phyloP scores from a whole-genome alignment of 129 eudicot genomes.

The Flaveria brownii region DNA sequence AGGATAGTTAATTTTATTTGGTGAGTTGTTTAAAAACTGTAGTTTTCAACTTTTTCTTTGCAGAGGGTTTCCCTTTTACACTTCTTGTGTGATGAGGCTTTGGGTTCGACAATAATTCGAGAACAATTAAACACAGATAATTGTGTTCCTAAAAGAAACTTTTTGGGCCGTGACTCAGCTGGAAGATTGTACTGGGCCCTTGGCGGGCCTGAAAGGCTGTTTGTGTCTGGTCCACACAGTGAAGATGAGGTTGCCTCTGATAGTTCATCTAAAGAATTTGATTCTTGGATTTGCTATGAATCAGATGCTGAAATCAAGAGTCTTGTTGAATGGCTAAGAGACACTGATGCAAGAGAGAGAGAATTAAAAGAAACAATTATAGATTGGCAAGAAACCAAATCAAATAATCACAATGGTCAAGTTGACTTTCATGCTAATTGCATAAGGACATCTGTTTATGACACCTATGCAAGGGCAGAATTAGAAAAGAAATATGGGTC shows the following conservation, averaged over 20 bases:
- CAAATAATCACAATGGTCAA: slow-evolving; percentile 30
- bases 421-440: slow-evolving; percentile 21
- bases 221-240: slow-evolving; percentile 40
- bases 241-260: slow-evolving; percentile 27
- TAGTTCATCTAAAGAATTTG: slow-evolving; percentile 30
- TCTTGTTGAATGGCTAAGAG: slow-evolving; percentile 66
- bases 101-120: slow-evolving; percentile 54
- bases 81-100: slow-evolving; percentile 75
- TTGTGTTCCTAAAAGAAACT: slow-evolving; percentile 57
- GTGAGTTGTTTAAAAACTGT: slow-evolving; percentile 3
- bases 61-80: slow-evolving; percentile 81
- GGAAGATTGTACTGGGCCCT: slow-evolving; percentile 79
- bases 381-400: slow-evolving; percentile 50
- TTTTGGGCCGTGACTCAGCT: slow-evolving; percentile 74
- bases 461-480: slow-evolving; percentile 51
- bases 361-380: slow-evolving; percentile 62
- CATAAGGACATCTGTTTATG: slow-evolving; percentile 33
- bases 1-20: neutral
- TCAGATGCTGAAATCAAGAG: slow-evolving; percentile 59
- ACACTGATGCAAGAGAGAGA: slow-evolving; percentile 58
- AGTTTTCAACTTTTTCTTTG: slow-evolving; percentile 19
- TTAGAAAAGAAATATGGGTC: slow-evolving; percentile 60
- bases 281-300: slow-evolving; percentile 67
- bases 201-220: slow-evolving; percentile 47
- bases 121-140: slow-evolving; percentile 60